A percentile compares a stretch with the other conserved stretches of the same genome.
phyloP scores from a whole-genome alignment of 129 eudicot genomes.

The Artemisia annua region DNA sequence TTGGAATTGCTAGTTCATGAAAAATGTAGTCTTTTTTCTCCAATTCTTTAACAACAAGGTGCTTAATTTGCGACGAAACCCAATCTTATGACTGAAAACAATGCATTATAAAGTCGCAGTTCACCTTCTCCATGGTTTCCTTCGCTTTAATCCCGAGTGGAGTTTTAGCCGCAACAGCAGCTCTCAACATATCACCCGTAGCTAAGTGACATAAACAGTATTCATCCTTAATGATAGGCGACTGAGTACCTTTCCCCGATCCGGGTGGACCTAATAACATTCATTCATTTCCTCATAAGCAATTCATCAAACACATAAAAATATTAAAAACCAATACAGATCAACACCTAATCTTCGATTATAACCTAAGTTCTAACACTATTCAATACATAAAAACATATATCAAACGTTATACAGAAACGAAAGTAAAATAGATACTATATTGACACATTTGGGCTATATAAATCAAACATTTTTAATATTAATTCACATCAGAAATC shows the following conservation, averaged over 20 bases:
- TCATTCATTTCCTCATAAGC: conserved; percentile 5
- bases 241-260: conserved; percentile 90
- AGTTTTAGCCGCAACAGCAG: conserved; percentile 89
- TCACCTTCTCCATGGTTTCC: conserved; percentile 90
- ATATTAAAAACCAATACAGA: conserved; percentile 3
- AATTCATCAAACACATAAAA: conserved; percentile 9
- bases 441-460: too few relatives aligned
- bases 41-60: neutral
- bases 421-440: neutral
- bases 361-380: neutral
- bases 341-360: neutral
- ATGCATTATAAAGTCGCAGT: neutral
- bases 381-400: neutral
- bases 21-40: too few relatives aligned
- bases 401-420: neutral
- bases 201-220: conserved; percentile 88
- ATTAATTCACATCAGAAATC: too few relatives aligned
- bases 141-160: conserved; percentile 80
- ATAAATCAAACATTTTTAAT: too few relatives aligned
- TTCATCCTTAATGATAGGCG: conserved; percentile 85
- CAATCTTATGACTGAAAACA: neutral
- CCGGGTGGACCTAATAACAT: conserved; percentile 83
- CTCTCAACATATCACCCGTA: conserved; percentile 88
- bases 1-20: too few relatives aligned
- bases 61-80: neutral